Conservation (phyloP, 1,139 yeast species). For the Hanseniaspora uvarum region DNA sequence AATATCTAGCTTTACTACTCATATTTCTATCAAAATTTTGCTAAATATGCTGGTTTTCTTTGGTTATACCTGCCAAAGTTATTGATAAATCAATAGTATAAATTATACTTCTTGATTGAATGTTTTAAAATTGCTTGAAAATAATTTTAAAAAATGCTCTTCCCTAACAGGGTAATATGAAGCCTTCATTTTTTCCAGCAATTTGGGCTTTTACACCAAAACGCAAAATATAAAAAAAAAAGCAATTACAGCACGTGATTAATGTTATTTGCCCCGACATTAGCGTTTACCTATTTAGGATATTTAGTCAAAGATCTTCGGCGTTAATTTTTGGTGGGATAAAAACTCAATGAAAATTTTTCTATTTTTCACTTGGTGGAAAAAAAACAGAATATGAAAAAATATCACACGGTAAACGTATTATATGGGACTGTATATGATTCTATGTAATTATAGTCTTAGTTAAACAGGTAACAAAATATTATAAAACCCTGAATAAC, state of each 20-base stretch:
- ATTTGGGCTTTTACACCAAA: no score
- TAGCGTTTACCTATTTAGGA: neutral
- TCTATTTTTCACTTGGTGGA: neutral
- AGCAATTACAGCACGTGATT: conserved; percentile 11
- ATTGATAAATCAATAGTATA: neutral
- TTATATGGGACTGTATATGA: no score
- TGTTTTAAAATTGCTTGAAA: no score
- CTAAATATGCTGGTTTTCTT: neutral
- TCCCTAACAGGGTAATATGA: neutral
- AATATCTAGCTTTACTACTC: conserved; percentile 70
- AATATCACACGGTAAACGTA: no score
- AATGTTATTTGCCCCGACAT: neutral
- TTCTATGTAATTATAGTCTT: no score
- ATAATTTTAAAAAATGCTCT: neutral
- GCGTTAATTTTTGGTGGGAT: no score
- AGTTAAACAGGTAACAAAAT: no score
- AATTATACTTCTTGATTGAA: no score
- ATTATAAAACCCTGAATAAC: neutral
- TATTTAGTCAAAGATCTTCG: no score
- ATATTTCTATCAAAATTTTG: conserved; percentile 29
- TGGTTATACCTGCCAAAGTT: neutral
- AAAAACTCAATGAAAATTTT: neutral
- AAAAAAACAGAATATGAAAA: no score
- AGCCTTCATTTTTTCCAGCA: no score
- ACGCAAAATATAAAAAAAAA: no score